phyloP scores from a whole-genome alignment of 1,284 basidiomycete genomes.

The Mycosarcoma maydis region DNA sequence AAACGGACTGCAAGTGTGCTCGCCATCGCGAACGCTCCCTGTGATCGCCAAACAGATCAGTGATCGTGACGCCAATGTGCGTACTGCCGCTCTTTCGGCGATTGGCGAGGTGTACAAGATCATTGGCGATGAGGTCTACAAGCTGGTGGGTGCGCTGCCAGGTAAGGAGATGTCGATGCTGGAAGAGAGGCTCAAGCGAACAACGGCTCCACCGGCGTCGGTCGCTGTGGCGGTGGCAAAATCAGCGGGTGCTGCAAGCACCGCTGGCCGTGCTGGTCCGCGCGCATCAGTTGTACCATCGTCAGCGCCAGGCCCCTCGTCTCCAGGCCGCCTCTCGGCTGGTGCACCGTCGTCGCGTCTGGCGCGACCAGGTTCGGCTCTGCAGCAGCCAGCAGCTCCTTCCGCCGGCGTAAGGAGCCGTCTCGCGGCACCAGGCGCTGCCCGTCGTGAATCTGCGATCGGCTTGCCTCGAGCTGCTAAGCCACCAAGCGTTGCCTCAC shows the following conservation, averaged over 20 bases:
- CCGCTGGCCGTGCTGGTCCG: conserved; percentile 11
- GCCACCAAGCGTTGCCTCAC: conserved; percentile 13
- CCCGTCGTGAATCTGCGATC: conserved; percentile 41
- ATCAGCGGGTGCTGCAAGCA: conserved; percentile 10
- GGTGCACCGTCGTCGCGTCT: conserved; percentile 42
- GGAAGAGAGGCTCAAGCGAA: conserved; percentile 86
- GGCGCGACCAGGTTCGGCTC: conserved; percentile 28
- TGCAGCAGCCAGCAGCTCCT: conserved; percentile 16
- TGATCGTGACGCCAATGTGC: conserved; percentile 85
- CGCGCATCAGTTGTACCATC: conserved; percentile 30
- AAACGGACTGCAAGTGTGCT: conserved; percentile 83
- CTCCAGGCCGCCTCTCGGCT: conserved; percentile 18
- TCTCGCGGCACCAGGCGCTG: conserved; percentile 32
- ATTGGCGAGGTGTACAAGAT: conserved; percentile 86
- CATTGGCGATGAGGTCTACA: conserved; percentile 86
- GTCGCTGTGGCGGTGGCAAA: conserved; percentile 5
- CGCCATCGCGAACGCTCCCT: conserved; percentile 78
- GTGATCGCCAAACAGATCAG: conserved; percentile 81
- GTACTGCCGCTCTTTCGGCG: conserved; percentile 81
- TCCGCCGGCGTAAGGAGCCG: conserved; percentile 32
- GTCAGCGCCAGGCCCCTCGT: conserved; percentile 19
- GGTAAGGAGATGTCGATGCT: conserved; percentile 89
- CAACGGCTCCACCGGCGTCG: conserved; percentile 68
- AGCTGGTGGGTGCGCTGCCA: conserved; percentile 78
- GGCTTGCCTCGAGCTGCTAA: conserved; percentile 33